Evolutionary conservation across 768 basidiomycete species (phyloP).

Genomic region (Mycena sanguinolenta): DNA sequence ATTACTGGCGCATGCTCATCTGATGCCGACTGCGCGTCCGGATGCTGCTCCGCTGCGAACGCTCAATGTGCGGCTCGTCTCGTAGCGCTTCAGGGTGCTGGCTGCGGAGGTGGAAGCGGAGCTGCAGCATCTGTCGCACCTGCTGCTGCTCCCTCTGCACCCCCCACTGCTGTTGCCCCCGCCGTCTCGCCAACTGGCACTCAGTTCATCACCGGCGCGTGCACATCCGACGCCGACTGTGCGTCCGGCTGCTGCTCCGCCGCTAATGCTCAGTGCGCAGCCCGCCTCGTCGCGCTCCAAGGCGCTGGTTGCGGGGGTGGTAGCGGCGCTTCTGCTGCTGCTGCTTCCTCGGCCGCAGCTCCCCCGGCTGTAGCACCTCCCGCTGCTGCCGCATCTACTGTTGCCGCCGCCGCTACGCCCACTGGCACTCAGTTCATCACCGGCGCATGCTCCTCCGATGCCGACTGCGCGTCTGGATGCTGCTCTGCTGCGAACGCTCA

Average conservation of each 20-base stretch:
- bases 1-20: slow-evolving; percentile 15
- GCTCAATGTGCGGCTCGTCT: slow-evolving; percentile 1
- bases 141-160: too few species aligned
- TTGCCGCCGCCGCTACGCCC: not conserved
- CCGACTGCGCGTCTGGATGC: slow-evolving; percentile 26
- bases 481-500: not conserved
- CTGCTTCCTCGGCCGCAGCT: not conserved
- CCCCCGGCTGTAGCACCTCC: not conserved
- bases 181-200: slow-evolving; percentile 15
- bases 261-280: not conserved
- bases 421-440: slow-evolving; percentile 31
- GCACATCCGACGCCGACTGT: slow-evolving; percentile 16
- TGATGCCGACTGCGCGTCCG: slow-evolving; percentile 22
- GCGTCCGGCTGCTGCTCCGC: slow-evolving; percentile 21
- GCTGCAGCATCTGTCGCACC: not conserved
- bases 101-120: slow-evolving; percentile 2
- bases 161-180: not conserved
- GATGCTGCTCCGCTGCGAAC: slow-evolving; percentile 3
- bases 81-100: slow-evolving; percentile 5
- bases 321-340: not conserved
- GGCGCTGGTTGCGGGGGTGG: not conserved
- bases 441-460: slow-evolving; percentile 14
- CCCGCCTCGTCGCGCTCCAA: slow-evolving; percentile 14
- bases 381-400: not conserved
- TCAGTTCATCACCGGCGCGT: slow-evolving; percentile 30